These are phyloP conservation scores for Xerocomus nothofagi DNA, from an alignment of 1,284 basidiomycete species.

Conservation along the genomic window DNA sequence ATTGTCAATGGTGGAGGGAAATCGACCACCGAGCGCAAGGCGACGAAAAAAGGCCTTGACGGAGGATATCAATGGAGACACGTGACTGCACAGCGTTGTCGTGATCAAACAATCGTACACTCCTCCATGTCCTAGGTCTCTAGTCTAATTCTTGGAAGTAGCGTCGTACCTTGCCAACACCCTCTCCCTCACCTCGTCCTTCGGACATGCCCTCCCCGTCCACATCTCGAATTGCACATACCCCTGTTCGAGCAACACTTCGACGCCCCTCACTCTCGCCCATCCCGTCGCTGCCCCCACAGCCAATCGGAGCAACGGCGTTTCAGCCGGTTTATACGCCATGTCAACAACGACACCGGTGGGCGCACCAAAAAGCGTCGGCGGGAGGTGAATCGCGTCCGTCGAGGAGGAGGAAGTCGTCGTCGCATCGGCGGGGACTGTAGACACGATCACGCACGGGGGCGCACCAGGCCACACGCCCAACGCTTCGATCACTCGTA, in stretches of 20 bases:
- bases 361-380: conserved; percentile 48
- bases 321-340: conserved; percentile 86
- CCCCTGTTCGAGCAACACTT: conserved; percentile 85
- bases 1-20: too few species aligned
- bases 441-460: conserved; percentile 78
- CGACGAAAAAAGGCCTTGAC: too few species aligned
- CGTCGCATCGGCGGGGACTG: conserved; percentile 79
- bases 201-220: conserved; percentile 68
- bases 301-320: conserved; percentile 64
- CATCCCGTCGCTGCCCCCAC: conserved; percentile 54
- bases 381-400: conserved; percentile 53
- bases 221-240: conserved; percentile 83
- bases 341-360: conserved; percentile 82
- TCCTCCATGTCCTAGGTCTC: too few species aligned
- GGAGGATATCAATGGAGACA: too few species aligned
- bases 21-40: too few species aligned
- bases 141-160: background rate
- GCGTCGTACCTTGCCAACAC: conserved; percentile 52
- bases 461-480: conserved; percentile 59
- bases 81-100: too few species aligned
- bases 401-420: conserved; percentile 35
- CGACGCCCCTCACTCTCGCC: conserved; percentile 74
- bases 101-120: too few species aligned
- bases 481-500: conserved; percentile 63
- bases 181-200: conserved; percentile 42